Conservation (phyloP, 257 asterid species). For the Linderniella brevidens region DNA sequence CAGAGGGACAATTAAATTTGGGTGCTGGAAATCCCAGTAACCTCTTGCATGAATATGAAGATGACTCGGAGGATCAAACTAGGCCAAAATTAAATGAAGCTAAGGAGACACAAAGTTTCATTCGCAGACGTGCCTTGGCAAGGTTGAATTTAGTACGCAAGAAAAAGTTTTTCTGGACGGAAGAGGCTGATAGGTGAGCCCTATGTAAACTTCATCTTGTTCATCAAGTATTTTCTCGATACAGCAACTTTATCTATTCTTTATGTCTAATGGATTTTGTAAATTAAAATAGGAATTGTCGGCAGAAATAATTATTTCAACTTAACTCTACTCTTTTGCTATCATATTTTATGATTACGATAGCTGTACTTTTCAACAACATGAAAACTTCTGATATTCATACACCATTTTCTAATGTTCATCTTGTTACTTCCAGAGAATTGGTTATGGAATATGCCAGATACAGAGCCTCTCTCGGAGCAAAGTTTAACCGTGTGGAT, state of each 20-base stretch:
- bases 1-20: slow-evolving; percentile 22
- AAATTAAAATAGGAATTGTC: no score
- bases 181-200: slow-evolving; percentile 73
- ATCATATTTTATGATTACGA: no score
- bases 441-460: slow-evolving; percentile 68
- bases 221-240: background rate
- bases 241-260: background rate
- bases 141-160: slow-evolving; percentile 32
- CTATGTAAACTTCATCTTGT: slow-evolving; percentile 11
- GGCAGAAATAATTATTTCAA: no score
- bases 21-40: slow-evolving; percentile 16
- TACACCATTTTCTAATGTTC: slow-evolving; percentile 13
- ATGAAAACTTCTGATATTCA: slow-evolving; percentile 5
- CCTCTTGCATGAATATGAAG: slow-evolving; percentile 21
- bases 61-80: slow-evolving; percentile 17
- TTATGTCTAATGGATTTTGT: no score
- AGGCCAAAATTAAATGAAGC: slow-evolving; percentile 29
- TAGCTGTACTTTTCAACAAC: background rate
- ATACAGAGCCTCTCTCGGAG: slow-evolving; percentile 73
- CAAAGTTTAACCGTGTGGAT: slow-evolving; percentile 54
- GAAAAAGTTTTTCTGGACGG: slow-evolving; percentile 69
- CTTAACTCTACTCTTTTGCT: no score
- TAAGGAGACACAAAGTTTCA: slow-evolving; percentile 19
- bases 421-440: slow-evolving; percentile 33
- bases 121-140: slow-evolving; percentile 39